A percentile compares a stretch with the other conserved stretches of the same genome.
Conservation (phyloP, 2,329 filamentous ascomycete genomes). For the Phialophora macrospora region DNA sequence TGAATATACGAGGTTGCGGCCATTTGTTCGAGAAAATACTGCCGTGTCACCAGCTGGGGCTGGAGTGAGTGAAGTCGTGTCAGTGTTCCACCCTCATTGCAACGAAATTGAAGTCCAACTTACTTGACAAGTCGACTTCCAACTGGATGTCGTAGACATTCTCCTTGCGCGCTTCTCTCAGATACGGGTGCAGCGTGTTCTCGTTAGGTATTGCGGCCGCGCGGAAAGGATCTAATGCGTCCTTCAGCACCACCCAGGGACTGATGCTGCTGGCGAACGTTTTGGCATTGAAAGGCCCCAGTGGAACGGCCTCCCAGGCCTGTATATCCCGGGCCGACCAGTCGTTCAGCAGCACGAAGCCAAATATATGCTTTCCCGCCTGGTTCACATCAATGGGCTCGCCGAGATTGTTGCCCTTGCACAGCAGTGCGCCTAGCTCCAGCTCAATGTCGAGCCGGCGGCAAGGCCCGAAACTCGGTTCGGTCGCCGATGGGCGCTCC, state of each 20-base stretch:
- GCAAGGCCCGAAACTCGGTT: slow-evolving; percentile 67
- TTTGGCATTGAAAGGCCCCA: slow-evolving; percentile 82
- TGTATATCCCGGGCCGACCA: slow-evolving; percentile 85
- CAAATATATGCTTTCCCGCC: slow-evolving; percentile 74
- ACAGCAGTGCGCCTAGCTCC: slow-evolving; percentile 76
- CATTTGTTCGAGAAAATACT: slow-evolving; percentile 52
- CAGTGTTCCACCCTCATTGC: background rate
- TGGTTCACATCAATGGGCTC: slow-evolving; percentile 64
- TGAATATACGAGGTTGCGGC: slow-evolving; percentile 73
- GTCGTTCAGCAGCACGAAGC: slow-evolving; percentile 80
- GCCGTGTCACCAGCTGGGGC: background rate
- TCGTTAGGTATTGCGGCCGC: slow-evolving; percentile 60
- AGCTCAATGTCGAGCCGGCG: slow-evolving; percentile 76
- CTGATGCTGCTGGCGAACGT: slow-evolving; percentile 79
- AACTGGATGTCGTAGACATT: slow-evolving; percentile 73
- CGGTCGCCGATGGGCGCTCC: slow-evolving; percentile 63
- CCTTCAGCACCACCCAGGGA: slow-evolving; percentile 76
- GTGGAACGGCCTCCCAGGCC: slow-evolving; percentile 78
- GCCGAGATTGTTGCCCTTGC: slow-evolving; percentile 57
- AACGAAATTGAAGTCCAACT: slow-evolving; percentile 34
- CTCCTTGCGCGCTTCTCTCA: slow-evolving; percentile 63
- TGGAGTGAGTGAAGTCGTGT: background rate
- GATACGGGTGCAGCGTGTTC: slow-evolving; percentile 62
- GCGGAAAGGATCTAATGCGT: slow-evolving; percentile 73
- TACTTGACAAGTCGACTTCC: slow-evolving; percentile 65